Evolutionary conservation across 257 asterid genomes (phyloP).

Genomic region (Solanum piurae): DNA sequence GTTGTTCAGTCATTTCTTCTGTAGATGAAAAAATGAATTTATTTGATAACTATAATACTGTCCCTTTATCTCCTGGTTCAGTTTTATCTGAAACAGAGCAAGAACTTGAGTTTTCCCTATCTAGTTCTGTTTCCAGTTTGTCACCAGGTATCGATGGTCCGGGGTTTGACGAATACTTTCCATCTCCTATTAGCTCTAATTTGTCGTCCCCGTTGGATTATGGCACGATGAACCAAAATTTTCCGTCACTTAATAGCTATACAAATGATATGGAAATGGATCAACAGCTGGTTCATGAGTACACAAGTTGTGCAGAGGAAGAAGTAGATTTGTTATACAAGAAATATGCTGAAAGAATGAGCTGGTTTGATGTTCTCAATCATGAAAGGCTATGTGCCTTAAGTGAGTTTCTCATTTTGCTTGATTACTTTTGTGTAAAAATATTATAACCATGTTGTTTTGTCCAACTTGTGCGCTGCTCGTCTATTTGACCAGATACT

Average conservation of each 20-base stretch:
- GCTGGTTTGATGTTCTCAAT: conserved; percentile 42
- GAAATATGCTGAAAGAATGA: conserved; percentile 36
- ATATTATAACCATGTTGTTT: neutral
- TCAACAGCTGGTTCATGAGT: neutral
- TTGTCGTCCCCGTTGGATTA: neutral
- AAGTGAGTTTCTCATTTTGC: conserved; percentile 15
- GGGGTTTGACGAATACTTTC: neutral
- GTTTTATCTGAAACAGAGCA: neutral
- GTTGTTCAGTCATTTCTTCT: neutral
- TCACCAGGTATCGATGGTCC: neutral
- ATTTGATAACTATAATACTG: neutral
- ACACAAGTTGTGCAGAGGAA: neutral
- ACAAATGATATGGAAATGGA: neutral
- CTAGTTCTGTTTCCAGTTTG: neutral
- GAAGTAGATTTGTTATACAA: conserved; percentile 23
- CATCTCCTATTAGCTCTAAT: neutral
- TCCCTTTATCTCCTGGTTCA: neutral
- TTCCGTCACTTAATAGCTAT: neutral
- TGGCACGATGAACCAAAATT: neutral
- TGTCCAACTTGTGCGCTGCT: rapidly evolving
- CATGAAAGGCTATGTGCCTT: conserved; percentile 40
- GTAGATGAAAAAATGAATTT: neutral
- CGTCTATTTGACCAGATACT: neutral
- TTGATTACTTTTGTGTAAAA: neutral
- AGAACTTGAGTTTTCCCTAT: neutral